Conservation (phyloP, 345 rosid genomes). For the Euclidium syriacum region DNA sequence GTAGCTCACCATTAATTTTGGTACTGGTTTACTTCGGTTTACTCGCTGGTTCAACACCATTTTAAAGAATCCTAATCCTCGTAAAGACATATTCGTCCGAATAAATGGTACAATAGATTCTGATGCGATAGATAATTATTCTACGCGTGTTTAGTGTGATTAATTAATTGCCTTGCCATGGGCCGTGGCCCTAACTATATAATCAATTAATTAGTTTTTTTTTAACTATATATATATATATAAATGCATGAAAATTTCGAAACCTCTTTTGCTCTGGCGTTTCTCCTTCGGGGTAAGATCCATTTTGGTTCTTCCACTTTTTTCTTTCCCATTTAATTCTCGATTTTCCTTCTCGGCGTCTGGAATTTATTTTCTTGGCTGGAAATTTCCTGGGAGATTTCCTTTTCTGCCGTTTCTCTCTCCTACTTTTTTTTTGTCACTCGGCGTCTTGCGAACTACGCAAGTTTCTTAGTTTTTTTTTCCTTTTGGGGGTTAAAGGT, state of each 20-base stretch:
- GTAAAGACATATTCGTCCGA: not conserved
- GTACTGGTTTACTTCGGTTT: not conserved
- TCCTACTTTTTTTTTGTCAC: slow-evolving; percentile 21
- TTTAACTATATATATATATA: not conserved
- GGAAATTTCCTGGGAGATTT: not conserved
- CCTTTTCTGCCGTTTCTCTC: slow-evolving; percentile 9
- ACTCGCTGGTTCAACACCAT: not conserved
- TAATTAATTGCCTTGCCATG: not conserved
- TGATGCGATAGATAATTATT: not conserved
- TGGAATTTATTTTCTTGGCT: no score
- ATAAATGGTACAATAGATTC: not conserved
- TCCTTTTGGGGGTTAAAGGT: no score
- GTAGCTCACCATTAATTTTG: not conserved
- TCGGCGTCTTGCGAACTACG: slow-evolving; percentile 24
- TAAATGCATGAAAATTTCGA: slow-evolving; percentile 32
- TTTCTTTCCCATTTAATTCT: not conserved
- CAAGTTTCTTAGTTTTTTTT: slow-evolving; percentile 26
- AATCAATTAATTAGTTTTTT: not conserved
- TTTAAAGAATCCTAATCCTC: not conserved
- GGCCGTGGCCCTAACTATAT: not conserved
- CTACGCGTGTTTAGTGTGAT: not conserved
- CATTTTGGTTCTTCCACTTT: not conserved
- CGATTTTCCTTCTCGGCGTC: slow-evolving; percentile 7
- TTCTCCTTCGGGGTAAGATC: slow-evolving; percentile 33
- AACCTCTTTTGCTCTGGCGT: slow-evolving; percentile 18